Evolutionary conservation across 1,139 yeast genomes (phyloP).

Genomic region (Wickerhamomyces sp.): DNA sequence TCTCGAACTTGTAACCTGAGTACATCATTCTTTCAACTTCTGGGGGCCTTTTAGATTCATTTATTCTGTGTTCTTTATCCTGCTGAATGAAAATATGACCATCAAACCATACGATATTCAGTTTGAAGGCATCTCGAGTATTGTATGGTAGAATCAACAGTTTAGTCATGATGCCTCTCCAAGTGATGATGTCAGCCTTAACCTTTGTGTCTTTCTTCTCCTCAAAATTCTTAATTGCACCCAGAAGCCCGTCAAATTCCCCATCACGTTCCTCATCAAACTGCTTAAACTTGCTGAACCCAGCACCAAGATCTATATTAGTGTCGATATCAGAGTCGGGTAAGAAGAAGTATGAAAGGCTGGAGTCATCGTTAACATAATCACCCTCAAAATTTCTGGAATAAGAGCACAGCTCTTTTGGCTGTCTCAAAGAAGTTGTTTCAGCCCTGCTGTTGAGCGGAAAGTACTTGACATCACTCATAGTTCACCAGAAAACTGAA

Average conservation of each 20-base stretch:
- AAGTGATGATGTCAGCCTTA: conserved; percentile 67
- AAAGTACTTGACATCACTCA: conserved; percentile 23
- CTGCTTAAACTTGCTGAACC: conserved; percentile 53
- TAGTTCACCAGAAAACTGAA: neutral
- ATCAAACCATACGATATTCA: conserved; percentile 64
- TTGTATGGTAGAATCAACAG: conserved; percentile 60
- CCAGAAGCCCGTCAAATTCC: conserved; percentile 55
- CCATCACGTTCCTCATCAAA: conserved; percentile 50
- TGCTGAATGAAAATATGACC: conserved; percentile 82
- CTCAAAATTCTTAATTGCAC: conserved; percentile 56
- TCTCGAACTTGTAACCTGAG: conserved; percentile 84
- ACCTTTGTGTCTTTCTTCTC: conserved; percentile 39
- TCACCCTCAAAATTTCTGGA: conserved; percentile 47
- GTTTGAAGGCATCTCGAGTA: conserved; percentile 50
- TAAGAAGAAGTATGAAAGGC: conserved; percentile 65
- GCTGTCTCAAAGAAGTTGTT: conserved; percentile 61
- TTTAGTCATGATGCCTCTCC: conserved; percentile 78
- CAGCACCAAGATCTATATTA: conserved; percentile 57
- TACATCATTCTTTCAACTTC: conserved; percentile 48
- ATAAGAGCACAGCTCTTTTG: conserved; percentile 62
- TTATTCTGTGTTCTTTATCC: conserved; percentile 36
- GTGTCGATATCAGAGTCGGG: conserved; percentile 62
- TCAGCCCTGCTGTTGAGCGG: conserved; percentile 47
- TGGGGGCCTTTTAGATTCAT: conserved; percentile 23
- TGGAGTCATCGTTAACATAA: conserved; percentile 45